Base-by-base conservation (phyloP, 2,329 filamentous ascomycete species). In the Apiospora sp. region DNA sequence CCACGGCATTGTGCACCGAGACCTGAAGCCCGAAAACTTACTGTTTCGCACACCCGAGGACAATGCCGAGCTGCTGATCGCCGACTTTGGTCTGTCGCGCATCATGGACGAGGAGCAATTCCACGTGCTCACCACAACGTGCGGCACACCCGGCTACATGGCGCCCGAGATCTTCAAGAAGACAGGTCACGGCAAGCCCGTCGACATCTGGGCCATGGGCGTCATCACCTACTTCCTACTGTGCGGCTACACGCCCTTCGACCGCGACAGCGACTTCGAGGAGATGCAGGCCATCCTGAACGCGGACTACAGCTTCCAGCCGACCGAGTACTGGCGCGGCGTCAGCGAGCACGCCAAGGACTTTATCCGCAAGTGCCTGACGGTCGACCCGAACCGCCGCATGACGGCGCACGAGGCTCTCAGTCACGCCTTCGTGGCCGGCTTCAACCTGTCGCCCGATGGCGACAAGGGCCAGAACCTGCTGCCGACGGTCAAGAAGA, bases 101-200 rank as follows among this genome's bases (percentile, higher is more conserved):
- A 98, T 99, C 84, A 98, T 99, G 96, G 96, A 99, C 80, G 96
- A 98, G 84, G 95, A 98, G 83, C 94, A 98, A 81, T 98, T 98
- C 83, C 96, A 98, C 81, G 96, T 98, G 43, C 86, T 99, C 75
- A 99, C 96, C 14, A 99, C 96, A 0, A 99, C 96, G 1, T 99
- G 96, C 82, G 96, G 96, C 73, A 99, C 96, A 1, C 96, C 96
- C 4, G 96, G 96, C 68, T 99, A 99, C 84, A 99, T 99, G 96
- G 96, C 96, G 2, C 96, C 96, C 30, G 96, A 99, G 83, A 99
- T 99, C 79, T 99, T 99, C 86, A 98, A 98, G 84, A 99, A 99
- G 87, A 95, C 93, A 10, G 96, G 96, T 37, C 96, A 99, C 82
- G 96, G 96, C 75, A 99, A 98, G 84, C 95, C 96, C 77, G 96